Conservation (phyloP, 192 early-diverging fungal genomes). For the Neocallimastix lanati region DNA sequence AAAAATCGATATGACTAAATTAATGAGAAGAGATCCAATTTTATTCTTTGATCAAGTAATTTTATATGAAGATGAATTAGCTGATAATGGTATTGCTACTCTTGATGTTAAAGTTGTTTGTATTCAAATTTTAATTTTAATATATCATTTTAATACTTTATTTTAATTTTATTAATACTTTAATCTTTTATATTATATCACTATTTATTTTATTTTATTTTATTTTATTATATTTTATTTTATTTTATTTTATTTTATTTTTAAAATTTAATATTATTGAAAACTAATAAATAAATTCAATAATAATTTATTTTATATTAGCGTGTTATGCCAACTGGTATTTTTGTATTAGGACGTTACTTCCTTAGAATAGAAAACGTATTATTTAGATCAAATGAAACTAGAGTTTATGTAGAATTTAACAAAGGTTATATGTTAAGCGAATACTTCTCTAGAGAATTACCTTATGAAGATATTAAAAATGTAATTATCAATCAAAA, state of each 20-base stretch:
- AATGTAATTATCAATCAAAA: conserved; percentile 26
- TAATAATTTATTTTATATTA: conserved; percentile 5
- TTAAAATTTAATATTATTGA: neutral
- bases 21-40: conserved; percentile 66
- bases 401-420: conserved; percentile 76
- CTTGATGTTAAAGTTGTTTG: conserved; percentile 58
- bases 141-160: too few relatives aligned
- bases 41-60: conserved; percentile 87
- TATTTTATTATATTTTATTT: neutral
- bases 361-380: conserved; percentile 91
- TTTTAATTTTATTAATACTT: too few relatives aligned
- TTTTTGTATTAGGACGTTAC: conserved; percentile 69
- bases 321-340: conserved; percentile 86
- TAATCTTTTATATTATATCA: too few relatives aligned
- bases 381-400: conserved; percentile 76
- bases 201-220: too few relatives aligned
- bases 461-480: conserved; percentile 24
- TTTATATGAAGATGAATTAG: conserved; percentile 90
- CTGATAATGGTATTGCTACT: conserved; percentile 78
- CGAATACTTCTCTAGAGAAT: conserved; percentile 54
- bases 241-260: neutral
- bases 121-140: too few relatives aligned
- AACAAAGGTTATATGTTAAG: conserved; percentile 35
- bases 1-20: conserved; percentile 54
- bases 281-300: neutral